Evolutionary conservation across 2,329 filamentous ascomycete species (phyloP).

Genomic region (Epicoccum sorghinum): DNA sequence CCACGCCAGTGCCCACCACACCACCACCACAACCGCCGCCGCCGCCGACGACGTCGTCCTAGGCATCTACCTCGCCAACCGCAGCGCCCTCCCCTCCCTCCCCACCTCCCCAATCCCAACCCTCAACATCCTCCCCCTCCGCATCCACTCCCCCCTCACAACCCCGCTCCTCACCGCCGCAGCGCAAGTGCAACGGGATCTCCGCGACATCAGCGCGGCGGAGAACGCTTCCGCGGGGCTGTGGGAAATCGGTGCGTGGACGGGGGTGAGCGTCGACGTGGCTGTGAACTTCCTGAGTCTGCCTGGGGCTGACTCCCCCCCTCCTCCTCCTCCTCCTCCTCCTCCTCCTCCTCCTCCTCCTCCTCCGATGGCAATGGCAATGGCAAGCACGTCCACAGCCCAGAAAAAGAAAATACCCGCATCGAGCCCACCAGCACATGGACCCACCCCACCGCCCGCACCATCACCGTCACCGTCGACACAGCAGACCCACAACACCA

Average conservation of each 20-base stretch:
- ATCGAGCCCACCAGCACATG: too few species aligned
- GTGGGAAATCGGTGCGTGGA: constrained; percentile 77
- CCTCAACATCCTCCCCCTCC: constrained; percentile 77
- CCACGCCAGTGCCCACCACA: constrained; percentile 39
- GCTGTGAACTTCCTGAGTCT: constrained; percentile 83
- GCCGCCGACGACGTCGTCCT: constrained; percentile 61
- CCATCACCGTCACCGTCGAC: too few species aligned
- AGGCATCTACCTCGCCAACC: constrained; percentile 84
- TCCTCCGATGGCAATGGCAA: constrained; percentile 20
- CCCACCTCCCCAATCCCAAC: constrained; percentile 68
- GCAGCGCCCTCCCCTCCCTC: constrained; percentile 60
- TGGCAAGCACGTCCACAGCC: too few species aligned
- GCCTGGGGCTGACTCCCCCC: too few species aligned
- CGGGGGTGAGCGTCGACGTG: constrained; percentile 69
- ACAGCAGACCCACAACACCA: too few species aligned
- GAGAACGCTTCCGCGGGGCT: constrained; percentile 67
- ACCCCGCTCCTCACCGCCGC: constrained; percentile 60
- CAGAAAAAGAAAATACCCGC: too few species aligned
- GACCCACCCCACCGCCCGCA: too few species aligned
- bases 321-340: constrained; percentile 40
- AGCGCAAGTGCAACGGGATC: constrained; percentile 67
- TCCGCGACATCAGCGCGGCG: constrained; percentile 64
- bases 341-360: constrained; percentile 40
- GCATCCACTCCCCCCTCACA: constrained; percentile 51
- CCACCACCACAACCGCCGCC: constrained; percentile 17